Evolutionary conservation across 2,329 filamentous ascomycete genomes (phyloP), one percentile per base, ranked within the genome.

Genomic region (Stachybotrys chartarum): DNA sequence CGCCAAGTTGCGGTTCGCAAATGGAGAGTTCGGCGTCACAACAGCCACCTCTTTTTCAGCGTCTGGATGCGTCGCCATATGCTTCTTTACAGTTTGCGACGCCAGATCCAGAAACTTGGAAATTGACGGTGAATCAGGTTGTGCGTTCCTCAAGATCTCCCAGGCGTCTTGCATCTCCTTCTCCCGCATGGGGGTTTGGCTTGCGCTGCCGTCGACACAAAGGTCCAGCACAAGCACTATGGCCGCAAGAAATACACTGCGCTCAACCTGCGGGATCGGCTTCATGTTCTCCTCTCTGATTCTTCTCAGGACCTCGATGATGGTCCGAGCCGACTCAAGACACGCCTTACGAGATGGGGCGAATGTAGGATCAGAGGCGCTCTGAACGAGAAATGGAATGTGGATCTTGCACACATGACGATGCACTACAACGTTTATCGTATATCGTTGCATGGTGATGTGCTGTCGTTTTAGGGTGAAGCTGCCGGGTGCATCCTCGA

Each of bases 341-440:
- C 69, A 71, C 14, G 64, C 64, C 6, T 63, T 59, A 10, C 66
- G 63, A 7, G 70, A 72, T 52, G 64, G 66, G 11, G 68, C 61
- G 54, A 66, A 72, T 4, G 58, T 55, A 44, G 68, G 64, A 35
- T 72, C 69, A 1, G 70, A 61, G 6, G 68, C 64, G 5, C 70
- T 69, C 30, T 68, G 65, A 3, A 68, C 67, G 7, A 72, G 56
- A 53, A 66, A 72, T 6, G 70, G 70, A 7, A 72, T 62, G 52
- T 72, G 70, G 10, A 72, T 57, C 54, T 69, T 71, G 56, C 69
- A 72, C 10, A 68, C 61, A 46, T 72, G 67, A 1, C 69, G 68
- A 18, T 70, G 63, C 3, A 70, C 54, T 12, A 71, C 63, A 6
- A 70, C 51, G 30, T 68, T 69, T 42, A 72, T 61, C 18, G 68